Conservation (phyloP, 352 stramenopile genomes). For the Globisporangium abappressorium region DNA sequence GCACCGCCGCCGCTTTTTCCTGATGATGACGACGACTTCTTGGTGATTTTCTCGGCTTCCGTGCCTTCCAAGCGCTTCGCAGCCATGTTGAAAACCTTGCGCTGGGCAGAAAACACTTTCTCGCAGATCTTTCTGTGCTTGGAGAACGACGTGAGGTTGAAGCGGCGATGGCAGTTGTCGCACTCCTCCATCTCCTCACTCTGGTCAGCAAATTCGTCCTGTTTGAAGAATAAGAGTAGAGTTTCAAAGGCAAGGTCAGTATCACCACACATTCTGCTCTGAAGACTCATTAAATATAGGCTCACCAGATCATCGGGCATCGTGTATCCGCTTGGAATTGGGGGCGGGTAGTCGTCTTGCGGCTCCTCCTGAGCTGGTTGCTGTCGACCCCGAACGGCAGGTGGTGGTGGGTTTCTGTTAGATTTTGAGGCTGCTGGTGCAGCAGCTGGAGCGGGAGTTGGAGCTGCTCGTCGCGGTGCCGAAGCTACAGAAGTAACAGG, state of each 20-base stretch:
- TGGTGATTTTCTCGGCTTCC: constrained; percentile 67
- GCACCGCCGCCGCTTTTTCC: constrained; percentile 21
- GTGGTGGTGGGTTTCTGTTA: constrained; percentile 21
- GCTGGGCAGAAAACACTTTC: constrained; percentile 82
- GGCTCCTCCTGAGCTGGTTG: constrained; percentile 34
- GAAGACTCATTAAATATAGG: background rate
- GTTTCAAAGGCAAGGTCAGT: background rate
- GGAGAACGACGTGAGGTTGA: constrained; percentile 63
- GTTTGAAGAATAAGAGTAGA: background rate
- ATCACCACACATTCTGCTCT: background rate
- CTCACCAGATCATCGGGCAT: constrained; percentile 32
- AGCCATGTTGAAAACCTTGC: constrained; percentile 87
- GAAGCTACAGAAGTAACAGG: constrained; percentile 10
- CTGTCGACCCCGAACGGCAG: background rate
- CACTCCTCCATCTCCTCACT: constrained; percentile 68
- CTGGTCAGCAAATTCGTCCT: constrained; percentile 56
- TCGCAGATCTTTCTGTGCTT: constrained; percentile 87
- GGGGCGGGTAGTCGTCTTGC: constrained; percentile 31
- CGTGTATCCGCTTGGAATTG: constrained; percentile 42
- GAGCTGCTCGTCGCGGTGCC: constrained; percentile 8
- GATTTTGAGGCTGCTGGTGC: constrained; percentile 15
- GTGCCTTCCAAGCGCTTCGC: constrained; percentile 67
- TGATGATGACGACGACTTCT: constrained; percentile 26
- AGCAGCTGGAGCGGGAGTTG: constrained; percentile 5
- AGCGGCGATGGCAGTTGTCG: constrained; percentile 77